phyloP scores from a whole-genome alignment of 805 yeast species.

The Ogataea trehalophila region DNA sequence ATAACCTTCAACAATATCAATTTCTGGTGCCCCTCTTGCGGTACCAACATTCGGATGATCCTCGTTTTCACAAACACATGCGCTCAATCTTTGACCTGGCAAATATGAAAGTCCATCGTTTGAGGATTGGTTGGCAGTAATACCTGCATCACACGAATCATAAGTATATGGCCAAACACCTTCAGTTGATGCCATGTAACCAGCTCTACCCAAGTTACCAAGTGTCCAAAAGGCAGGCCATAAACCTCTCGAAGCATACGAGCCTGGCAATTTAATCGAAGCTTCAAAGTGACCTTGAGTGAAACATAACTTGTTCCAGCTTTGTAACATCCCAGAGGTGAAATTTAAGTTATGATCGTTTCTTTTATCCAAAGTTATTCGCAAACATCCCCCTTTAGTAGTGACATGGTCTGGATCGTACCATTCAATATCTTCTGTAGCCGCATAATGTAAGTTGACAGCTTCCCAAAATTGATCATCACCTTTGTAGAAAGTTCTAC shows the following conservation, averaged over 20 bases:
- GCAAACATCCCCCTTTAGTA: conserved; percentile 62
- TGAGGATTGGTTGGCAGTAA: conserved; percentile 80
- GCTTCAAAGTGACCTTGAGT: conserved; percentile 71
- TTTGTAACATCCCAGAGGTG: conserved; percentile 83
- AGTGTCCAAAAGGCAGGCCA: conserved; percentile 92
- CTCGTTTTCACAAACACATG: conserved; percentile 72
- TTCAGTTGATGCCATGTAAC: conserved; percentile 70
- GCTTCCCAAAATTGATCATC: conserved; percentile 84
- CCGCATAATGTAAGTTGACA: conserved; percentile 68
- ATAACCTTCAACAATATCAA: conserved; percentile 73
- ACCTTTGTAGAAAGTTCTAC: conserved; percentile 73
- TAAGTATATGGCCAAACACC: conserved; percentile 89
- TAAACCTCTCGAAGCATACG: conserved; percentile 63
- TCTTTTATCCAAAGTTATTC: conserved; percentile 65
- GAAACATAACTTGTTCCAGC: conserved; percentile 80
- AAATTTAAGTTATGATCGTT: conserved; percentile 66
- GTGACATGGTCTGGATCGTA: conserved; percentile 76
- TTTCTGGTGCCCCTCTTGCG: conserved; percentile 89
- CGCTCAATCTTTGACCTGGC: conserved; percentile 68
- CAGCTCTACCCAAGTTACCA: conserved; percentile 84
- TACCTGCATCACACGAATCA: conserved; percentile 77
- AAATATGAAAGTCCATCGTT: conserved; percentile 74
- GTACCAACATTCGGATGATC: conserved; percentile 76
- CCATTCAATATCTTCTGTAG: conserved; percentile 84
- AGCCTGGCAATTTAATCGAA: conserved; percentile 68